phyloP scores from a whole-genome alignment of 768 basidiomycete genomes.

The Tulasnella sp. region DNA sequence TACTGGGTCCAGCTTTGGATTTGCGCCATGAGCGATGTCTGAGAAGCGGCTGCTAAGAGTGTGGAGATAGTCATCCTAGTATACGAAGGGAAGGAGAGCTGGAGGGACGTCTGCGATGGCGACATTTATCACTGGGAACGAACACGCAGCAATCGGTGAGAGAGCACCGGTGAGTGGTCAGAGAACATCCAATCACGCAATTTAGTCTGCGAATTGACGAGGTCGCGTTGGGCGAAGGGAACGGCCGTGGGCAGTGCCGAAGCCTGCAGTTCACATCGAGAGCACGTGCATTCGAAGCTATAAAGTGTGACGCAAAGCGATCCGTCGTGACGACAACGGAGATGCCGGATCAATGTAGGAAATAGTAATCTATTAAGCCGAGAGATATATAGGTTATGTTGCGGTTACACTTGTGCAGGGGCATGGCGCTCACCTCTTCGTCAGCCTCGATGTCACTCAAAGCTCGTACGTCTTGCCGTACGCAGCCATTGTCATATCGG shows the following conservation, averaged over 20 bases:
- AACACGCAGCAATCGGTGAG: background rate
- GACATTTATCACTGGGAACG: background rate
- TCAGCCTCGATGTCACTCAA: slow-evolving; percentile 52
- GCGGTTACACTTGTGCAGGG: background rate
- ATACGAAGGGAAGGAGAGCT: slow-evolving; percentile 40
- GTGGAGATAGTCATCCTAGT: slow-evolving; percentile 55
- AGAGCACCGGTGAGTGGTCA: background rate
- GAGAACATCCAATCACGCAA: background rate
- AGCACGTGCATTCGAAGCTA: slow-evolving; percentile 29
- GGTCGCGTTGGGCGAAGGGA: background rate
- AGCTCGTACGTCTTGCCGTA: slow-evolving; percentile 59
- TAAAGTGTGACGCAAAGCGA: slow-evolving; percentile 24
- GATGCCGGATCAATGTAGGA: slow-evolving; percentile 78
- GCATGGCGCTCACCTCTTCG: slow-evolving; percentile 55
- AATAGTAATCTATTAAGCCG: slow-evolving; percentile 53
- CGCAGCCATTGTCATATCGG: slow-evolving; percentile 36
- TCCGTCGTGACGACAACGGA: slow-evolving; percentile 19
- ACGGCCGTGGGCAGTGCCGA: too few relatives aligned
- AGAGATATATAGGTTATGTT: background rate
- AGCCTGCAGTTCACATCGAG: slow-evolving; percentile 32
- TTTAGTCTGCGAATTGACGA: background rate
- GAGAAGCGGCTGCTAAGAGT: slow-evolving; percentile 61
- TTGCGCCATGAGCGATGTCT: slow-evolving; percentile 52
- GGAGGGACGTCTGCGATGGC: slow-evolving; percentile 39
- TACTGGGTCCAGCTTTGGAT: slow-evolving; percentile 52